Evolutionary conservation across 73 alveolate genomes (phyloP).

Genomic region (Urostyla sp.): DNA sequence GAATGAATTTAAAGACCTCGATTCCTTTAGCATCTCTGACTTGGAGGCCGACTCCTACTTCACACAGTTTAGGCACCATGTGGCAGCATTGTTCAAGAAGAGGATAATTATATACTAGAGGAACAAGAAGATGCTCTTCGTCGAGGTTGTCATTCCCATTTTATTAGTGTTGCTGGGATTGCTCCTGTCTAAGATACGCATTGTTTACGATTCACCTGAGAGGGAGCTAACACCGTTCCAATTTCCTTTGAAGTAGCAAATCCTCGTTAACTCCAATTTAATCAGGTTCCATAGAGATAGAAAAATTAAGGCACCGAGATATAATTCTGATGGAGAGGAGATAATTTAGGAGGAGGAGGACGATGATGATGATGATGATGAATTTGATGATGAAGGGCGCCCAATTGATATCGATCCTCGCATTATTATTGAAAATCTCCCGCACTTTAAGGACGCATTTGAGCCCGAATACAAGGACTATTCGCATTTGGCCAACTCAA

Average conservation of each 20-base stretch:
- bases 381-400: too few relatives aligned
- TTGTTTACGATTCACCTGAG: conserved; percentile 17
- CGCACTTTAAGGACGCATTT: background rate
- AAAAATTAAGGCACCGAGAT: too few relatives aligned
- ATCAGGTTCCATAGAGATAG: too few relatives aligned
- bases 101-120: conserved; percentile 67
- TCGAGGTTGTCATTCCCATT: conserved; percentile 81
- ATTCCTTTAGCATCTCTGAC: too few relatives aligned
- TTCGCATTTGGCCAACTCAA: background rate
- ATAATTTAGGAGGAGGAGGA: too few relatives aligned
- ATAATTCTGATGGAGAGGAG: too few relatives aligned
- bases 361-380: too few relatives aligned
- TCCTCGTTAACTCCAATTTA: background rate
- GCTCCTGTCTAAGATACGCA: conserved; percentile 41
- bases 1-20: background rate
- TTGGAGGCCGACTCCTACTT: too few relatives aligned
- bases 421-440: background rate
- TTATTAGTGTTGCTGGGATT: conserved; percentile 76
- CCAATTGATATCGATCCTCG: background rate
- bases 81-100: conserved; percentile 69
- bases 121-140: conserved; percentile 68
- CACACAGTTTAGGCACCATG: too few relatives aligned
- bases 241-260: conserved; percentile 31
- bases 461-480: background rate
- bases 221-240: conserved; percentile 8